phyloP scores from a whole-genome alignment of 345 rosid genomes.

The Kernera saxatilis region DNA sequence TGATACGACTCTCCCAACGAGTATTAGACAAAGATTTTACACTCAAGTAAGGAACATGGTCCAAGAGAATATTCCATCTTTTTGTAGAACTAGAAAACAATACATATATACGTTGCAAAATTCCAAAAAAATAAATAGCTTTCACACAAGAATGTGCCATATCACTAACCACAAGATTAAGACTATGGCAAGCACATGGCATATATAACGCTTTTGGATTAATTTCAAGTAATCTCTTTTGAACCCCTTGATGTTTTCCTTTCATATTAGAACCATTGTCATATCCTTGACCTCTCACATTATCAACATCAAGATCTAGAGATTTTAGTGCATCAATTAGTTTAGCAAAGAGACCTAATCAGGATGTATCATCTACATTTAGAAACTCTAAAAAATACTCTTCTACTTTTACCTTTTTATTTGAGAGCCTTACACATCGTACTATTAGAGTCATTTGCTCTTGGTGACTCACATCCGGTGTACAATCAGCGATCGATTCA shows the following conservation, averaged over 20 bases:
- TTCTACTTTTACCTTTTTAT: not conserved
- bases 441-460: not conserved
- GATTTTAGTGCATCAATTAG: not conserved
- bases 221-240: not conserved
- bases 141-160: not conserved
- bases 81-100: not conserved
- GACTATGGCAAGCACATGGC: not conserved
- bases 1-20: not conserved
- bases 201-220: not conserved
- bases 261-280: not conserved
- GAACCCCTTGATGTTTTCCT: not conserved
- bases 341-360: not conserved
- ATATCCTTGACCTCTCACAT: not conserved
- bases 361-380: not conserved
- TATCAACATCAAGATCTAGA: not conserved
- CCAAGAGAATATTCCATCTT: no score
- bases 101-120: no score
- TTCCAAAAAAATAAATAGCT: no score
- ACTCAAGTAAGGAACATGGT: no score
- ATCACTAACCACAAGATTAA: not conserved
- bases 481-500: no score
- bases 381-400: not conserved
- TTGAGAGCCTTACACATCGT: not conserved
- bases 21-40: not conserved
- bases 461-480: not conserved